Evolutionary conservation across 768 basidiomycete genomes (phyloP), one percentile per base, ranked within the genome.

Genomic region (Amanita pallidorosea): DNA sequence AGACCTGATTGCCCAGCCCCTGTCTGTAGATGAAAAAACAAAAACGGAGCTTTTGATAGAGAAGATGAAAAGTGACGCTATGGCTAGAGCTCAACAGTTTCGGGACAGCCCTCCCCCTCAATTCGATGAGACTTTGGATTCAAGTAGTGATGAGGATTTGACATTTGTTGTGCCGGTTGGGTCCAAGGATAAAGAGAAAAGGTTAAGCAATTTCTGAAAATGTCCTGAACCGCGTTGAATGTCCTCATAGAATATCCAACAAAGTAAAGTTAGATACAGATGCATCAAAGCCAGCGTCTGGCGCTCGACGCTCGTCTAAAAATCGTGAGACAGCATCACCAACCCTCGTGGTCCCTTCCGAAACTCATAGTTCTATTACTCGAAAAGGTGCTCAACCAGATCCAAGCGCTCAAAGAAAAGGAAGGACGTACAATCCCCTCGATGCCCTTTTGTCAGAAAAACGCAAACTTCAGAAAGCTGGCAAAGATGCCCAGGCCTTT

Each of bases 11-110:
- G 25, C 52, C 2, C 53, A 56, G 4, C 45, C 58, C 11, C 47
- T 61, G 17, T 65, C 65, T 1, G 67, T 73, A 27, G 65, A 71
- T 53, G 61, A 63, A 29, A 65, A 57, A 17, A 61, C 62, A 23
- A 85, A 80, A 61, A 70, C 84, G 2, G 74, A 74, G 13, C 67
- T 71, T 57, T 69, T 85, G 27, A 79, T 88, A 42, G 80, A 75
- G 6, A 68, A 77, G 33, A 84, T 87, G 54, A 84, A 75, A 65
- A 79, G 76, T n/a, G 72, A 68, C 54, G 83, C 79, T 5, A 72
- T 68, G 44, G 78, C 76, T 50, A 68, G 65, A 18, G 68, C 55
- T 6, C 57, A 64, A 22, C 70, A 67, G n/a, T 78, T 73, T 57
- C 71, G 74, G 2, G 75, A 80, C 41, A 60, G 67, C n/a, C 48